Percentiles rank a stretch among this genome's conserved stretches.
phyloP scores from a whole-genome alignment of 306 rosid species.

The Gynostemma pentaphyllum region DNA sequence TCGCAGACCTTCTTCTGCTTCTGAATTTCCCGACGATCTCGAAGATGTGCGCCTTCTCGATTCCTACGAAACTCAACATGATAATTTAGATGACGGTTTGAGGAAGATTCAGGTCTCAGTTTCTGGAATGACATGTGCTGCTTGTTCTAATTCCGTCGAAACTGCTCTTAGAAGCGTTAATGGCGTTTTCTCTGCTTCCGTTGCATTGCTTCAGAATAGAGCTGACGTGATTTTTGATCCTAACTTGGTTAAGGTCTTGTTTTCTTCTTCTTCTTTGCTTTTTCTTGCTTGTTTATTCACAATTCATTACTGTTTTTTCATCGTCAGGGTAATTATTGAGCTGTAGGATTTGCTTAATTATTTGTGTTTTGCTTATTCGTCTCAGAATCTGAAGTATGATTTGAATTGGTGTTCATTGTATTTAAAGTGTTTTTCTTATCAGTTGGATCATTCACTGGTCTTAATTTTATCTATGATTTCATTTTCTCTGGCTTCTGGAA shows the following conservation, averaged over 20 bases:
- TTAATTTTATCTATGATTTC: not conserved
- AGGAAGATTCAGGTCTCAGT: constrained; percentile 61
- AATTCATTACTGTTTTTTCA: too few relatives aligned
- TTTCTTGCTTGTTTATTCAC: too few relatives aligned
- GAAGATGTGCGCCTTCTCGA: constrained; percentile 77
- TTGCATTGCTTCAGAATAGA: constrained; percentile 80
- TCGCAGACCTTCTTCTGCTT: not conserved
- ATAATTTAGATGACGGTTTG: constrained; percentile 18
- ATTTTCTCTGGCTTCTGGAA: too few relatives aligned
- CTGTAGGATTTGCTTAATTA: not conserved
- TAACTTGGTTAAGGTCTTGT: constrained; percentile 50
- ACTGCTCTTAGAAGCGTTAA: constrained; percentile 48
- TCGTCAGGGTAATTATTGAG: too few relatives aligned
- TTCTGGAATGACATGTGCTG: constrained; percentile 92
- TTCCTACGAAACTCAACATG: constrained; percentile 33
- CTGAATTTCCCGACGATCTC: constrained; percentile 30
- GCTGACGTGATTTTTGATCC: constrained; percentile 84
- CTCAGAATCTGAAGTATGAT: too few relatives aligned
- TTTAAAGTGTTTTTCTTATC: too few relatives aligned
- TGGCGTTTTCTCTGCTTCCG: constrained; percentile 70
- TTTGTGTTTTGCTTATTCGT: too few relatives aligned
- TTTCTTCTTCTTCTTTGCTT: not conserved
- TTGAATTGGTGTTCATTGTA: too few relatives aligned
- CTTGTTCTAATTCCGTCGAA: constrained; percentile 88
- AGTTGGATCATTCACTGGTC: too few relatives aligned